Conservation (phyloP, 257 asterid species). For the Henckelia pumila region DNA sequence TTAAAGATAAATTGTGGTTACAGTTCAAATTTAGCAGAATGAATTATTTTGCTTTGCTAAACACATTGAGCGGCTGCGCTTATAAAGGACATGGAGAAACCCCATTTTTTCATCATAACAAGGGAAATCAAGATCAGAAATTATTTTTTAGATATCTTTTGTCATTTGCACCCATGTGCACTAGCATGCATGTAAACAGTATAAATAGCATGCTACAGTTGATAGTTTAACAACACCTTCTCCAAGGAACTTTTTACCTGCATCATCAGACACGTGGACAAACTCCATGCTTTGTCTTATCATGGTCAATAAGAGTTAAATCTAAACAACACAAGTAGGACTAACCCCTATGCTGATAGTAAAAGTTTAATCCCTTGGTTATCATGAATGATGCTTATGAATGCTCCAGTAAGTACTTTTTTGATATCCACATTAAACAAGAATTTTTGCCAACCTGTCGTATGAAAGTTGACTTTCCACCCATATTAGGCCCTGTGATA, state of each 20-base stretch:
- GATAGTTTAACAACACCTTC: neutral
- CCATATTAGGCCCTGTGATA: constrained; percentile 99
- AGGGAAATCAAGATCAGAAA: neutral
- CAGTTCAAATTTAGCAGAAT: constrained; percentile 14
- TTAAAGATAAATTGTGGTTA: neutral
- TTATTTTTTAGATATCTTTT: too few relatives aligned
- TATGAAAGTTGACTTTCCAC: constrained; percentile 94
- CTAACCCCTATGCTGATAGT: constrained; percentile 21
- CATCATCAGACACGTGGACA: neutral
- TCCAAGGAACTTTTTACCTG: neutral
- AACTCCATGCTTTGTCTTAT: neutral
- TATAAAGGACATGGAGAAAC: constrained; percentile 14
- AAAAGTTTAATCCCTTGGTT: constrained; percentile 6
- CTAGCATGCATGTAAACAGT: neutral
- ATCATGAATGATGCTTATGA: constrained; percentile 19
- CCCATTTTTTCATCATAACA: neutral
- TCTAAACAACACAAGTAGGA: constrained; percentile 13
- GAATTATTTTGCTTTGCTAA: neutral
- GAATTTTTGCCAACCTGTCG: constrained; percentile 60
- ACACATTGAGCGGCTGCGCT: constrained; percentile 4
- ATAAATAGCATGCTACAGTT: neutral
- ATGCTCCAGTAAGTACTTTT: constrained; percentile 10
- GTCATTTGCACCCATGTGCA: neutral
- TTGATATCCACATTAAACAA: constrained; percentile 14
- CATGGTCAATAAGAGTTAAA: constrained; percentile 3